Percentiles rank a stretch among this genome's conserved stretches.
Evolutionary conservation across 805 yeast genomes (phyloP).

Genomic region (Metschnikowia koreensis): DNA sequence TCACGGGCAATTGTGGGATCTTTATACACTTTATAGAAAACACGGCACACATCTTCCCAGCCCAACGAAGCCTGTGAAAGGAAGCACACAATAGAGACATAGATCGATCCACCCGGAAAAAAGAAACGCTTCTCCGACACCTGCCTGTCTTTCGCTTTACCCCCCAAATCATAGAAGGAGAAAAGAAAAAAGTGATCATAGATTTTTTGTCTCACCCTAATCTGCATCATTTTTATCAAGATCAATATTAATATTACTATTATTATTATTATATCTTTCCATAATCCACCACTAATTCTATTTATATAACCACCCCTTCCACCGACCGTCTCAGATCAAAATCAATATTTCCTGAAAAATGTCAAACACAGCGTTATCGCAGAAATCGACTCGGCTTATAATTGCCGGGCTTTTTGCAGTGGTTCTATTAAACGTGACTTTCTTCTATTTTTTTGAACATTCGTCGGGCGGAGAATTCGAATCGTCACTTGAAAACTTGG

Average conservation of each 20-base stretch:
- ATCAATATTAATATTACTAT: too few species aligned
- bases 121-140: background rate
- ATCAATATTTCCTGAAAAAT: background rate
- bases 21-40: background rate
- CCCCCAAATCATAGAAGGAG: too few species aligned
- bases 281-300: too few species aligned
- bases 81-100: background rate
- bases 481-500: constrained; percentile 1
- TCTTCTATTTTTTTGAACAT: constrained; percentile 5
- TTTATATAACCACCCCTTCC: background rate
- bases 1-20: background rate
- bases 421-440: constrained; percentile 5
- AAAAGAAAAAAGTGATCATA: too few species aligned
- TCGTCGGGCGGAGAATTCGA: constrained; percentile 7
- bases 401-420: constrained; percentile 4
- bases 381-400: constrained; percentile 4
- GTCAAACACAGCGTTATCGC: constrained; percentile 2
- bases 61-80: background rate
- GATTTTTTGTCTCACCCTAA: too few species aligned
- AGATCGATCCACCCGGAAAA: background rate
- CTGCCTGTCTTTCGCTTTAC: too few species aligned
- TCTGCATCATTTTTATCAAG: too few species aligned
- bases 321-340: background rate
- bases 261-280: too few species aligned
- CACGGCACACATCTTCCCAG: background rate